Evolutionary conservation across 2,329 filamentous ascomycete genomes (phyloP).

Genomic region (Arthrobotrys musiformis): DNA sequence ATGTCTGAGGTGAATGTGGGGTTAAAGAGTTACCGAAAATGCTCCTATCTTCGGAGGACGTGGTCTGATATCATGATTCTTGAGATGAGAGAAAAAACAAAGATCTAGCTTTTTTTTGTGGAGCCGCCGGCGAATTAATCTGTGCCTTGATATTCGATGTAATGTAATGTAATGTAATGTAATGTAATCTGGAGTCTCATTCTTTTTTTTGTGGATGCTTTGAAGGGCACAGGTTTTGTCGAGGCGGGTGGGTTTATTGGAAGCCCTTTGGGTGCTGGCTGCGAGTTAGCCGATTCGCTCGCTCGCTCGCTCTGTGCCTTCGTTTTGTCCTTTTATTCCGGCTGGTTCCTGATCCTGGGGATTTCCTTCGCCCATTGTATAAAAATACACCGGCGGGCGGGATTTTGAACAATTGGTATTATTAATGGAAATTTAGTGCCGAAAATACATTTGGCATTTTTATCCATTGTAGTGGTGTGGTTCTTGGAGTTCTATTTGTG

Average conservation of each 20-base stretch:
- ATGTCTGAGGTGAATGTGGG: constrained; percentile 12
- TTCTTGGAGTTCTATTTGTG: no score
- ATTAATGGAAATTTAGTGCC: constrained; percentile 51
- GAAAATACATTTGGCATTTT: constrained; percentile 40
- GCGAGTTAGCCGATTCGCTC: background rate
- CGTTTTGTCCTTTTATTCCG: no score
- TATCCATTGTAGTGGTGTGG: no score
- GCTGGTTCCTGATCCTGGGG: background rate
- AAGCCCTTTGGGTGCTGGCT: no score
- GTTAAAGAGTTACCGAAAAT: background rate
- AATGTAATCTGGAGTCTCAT: no score
- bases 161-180: no score
- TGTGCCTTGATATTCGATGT: background rate
- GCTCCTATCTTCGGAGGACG: constrained; percentile 34
- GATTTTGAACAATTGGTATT: constrained; percentile 53
- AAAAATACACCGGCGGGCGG: constrained; percentile 21
- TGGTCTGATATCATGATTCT: background rate
- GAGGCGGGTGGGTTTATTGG: no score
- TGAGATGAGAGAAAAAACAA: background rate
- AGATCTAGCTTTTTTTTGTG: background rate
- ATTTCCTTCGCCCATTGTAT: background rate
- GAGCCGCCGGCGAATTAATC: background rate
- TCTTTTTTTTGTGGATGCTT: background rate
- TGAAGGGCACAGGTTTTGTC: constrained; percentile 13
- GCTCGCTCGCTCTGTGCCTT: no score